Evolutionary conservation across 176 grass and related monocot species (phyloP), one percentile per base, ranked within the genome.

Genomic region (Themeda triandra): DNA sequence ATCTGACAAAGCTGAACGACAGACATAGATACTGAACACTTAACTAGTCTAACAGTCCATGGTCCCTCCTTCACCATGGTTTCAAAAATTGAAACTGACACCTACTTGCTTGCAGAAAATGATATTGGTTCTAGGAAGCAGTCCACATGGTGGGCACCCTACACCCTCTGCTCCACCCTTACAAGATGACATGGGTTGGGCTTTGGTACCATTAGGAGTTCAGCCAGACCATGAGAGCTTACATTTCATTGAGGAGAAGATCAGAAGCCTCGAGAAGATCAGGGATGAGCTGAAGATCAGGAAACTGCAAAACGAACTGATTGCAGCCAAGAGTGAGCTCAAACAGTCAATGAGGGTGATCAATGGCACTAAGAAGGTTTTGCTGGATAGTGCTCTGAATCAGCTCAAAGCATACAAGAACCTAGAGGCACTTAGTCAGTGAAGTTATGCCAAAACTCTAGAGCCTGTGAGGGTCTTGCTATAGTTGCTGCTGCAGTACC

Each of bases 141-240:
- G 29, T 24, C 30, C 87, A 69, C 48, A 28, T 29, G 14, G n/a
- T 69, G 39, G 24, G 19, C 5, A 73, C n/a, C 19, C n/a, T 31
- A 19, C 68, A 51, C 84, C 88, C 1, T 87, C 89, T 75, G 89
- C 89, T 80, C 89, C 80, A 73, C 80, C 80, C 24, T 8, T 87
- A 75, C 80, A 40, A 18, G 71, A 51, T 33, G 17, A 58, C 1
- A 44, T 86, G 53, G 63, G 64, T 37, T 81, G 83, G 78, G 30
- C 32, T 65, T 33, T 41, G 64, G 39, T 60, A 14, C 39, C 82
- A 42, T 19, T 77, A 54, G 71, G 64, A 64, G 25, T 63, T 54
- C 35, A 35, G 32, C 49, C 71, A 28, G 13, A 65, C 13, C 53
- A 54, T 27, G 19, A 53, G 7, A 62, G 59, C 32, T 1, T 89